phyloP scores from a whole-genome alignment of 768 basidiomycete species.

The Leccinum broughii region DNA sequence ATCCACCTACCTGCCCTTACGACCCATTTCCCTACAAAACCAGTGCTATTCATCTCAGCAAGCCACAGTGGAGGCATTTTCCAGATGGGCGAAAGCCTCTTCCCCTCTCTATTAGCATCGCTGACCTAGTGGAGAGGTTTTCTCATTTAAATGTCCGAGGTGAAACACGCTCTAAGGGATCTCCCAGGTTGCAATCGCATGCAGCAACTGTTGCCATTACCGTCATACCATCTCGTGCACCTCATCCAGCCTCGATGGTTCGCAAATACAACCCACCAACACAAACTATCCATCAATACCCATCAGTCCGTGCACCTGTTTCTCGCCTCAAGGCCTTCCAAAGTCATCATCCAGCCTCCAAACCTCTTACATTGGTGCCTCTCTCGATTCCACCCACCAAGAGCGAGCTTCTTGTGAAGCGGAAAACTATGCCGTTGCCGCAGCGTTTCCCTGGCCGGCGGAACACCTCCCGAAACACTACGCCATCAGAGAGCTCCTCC shows the following conservation, averaged over 20 bases:
- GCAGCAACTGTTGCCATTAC: constrained; percentile 22
- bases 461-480: neutral
- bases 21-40: constrained; percentile 23
- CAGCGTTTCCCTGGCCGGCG: constrained; percentile 3
- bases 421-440: constrained; percentile 12
- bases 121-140: constrained; percentile 14
- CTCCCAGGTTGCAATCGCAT: neutral
- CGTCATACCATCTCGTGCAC: constrained; percentile 15
- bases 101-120: neutral
- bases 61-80: constrained; percentile 9
- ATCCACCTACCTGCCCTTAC: constrained; percentile 17
- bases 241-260: constrained; percentile 16
- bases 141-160: constrained; percentile 19
- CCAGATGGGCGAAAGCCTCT: neutral
- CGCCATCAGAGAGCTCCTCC: constrained; percentile 11
- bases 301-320: neutral
- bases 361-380: constrained; percentile 14
- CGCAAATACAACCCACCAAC: neutral
- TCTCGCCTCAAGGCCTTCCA: constrained; percentile 3
- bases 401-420: neutral
- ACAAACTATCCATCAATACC: neutral
- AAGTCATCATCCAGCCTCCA: neutral
- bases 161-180: constrained; percentile 1
- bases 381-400: neutral
- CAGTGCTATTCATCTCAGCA: neutral